These are phyloP conservation scores for Coemansia sp. DNA, from an alignment of 192 early-diverging fungal species.

Conservation along the genomic window DNA sequence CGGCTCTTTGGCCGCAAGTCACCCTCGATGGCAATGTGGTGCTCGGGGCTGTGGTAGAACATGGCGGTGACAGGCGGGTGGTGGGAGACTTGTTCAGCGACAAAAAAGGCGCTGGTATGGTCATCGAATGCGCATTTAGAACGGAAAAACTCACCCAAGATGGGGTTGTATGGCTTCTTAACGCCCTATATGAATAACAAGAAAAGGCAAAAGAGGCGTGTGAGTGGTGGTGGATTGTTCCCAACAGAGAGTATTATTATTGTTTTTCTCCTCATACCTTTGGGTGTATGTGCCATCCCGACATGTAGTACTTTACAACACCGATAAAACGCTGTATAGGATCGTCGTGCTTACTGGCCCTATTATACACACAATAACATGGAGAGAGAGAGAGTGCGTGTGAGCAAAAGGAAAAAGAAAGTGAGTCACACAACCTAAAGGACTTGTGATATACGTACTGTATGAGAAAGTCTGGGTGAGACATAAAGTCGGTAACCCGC, in stretches of 20 bases:
- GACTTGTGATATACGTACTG: constrained; percentile 55
- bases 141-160: constrained; percentile 90
- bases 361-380: too few relatives aligned
- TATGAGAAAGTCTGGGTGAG: constrained; percentile 77
- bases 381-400: too few relatives aligned
- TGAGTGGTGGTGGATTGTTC: background rate
- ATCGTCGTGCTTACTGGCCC: constrained; percentile 64
- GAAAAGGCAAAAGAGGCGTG: background rate
- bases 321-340: constrained; percentile 75
- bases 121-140: constrained; percentile 73
- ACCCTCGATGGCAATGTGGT: constrained; percentile 73
- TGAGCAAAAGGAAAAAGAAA: constrained; percentile 5
- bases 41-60: constrained; percentile 79
- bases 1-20: constrained; percentile 82
- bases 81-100: constrained; percentile 92
- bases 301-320: constrained; percentile 81
- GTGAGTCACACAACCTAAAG: background rate
- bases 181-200: constrained; percentile 59
- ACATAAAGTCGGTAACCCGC: constrained; percentile 95
- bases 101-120: constrained; percentile 68
- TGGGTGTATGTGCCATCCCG: constrained; percentile 91
- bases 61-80: constrained; percentile 89
- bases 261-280: too few relatives aligned
- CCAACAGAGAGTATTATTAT: background rate
- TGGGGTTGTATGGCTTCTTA: constrained; percentile 94